phyloP scores from a whole-genome alignment of 2,329 filamentous ascomycete species.

The Cryphonectria naterciae region DNA sequence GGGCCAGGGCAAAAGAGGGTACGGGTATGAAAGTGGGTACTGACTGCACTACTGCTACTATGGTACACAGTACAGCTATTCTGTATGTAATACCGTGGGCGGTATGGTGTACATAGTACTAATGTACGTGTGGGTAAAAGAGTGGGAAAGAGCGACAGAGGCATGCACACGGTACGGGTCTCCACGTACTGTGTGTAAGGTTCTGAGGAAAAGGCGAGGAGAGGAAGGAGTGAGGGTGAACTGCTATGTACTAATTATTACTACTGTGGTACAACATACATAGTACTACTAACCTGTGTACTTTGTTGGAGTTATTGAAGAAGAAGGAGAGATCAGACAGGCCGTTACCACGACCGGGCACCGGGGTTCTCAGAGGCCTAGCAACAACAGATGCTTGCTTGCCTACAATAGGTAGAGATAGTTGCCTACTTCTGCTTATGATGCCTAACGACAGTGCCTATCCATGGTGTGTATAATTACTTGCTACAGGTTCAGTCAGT shows the following conservation, averaged over 20 bases:
- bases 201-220: not conserved
- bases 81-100: not conserved
- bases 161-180: not conserved
- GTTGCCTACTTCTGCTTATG: not conserved
- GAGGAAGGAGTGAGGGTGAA: not conserved
- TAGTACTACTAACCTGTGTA: no score
- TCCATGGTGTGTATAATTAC: not conserved
- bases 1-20: not conserved
- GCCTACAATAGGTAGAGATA: not conserved
- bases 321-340: not conserved
- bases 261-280: not conserved
- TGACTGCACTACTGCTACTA: not conserved
- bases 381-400: not conserved
- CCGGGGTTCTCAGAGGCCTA: not conserved
- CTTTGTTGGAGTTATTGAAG: not conserved
- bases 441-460: not conserved
- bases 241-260: not conserved
- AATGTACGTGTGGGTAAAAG: not conserved
- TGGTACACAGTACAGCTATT: not conserved
- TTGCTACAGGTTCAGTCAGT: not conserved
- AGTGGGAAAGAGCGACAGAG: not conserved
- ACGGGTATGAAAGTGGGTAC: constrained; percentile 7
- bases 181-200: not conserved
- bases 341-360: not conserved
- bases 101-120: not conserved